Conservation (phyloP, 768 basidiomycete genomes). For the Xerocomus brunneocitrinus region DNA sequence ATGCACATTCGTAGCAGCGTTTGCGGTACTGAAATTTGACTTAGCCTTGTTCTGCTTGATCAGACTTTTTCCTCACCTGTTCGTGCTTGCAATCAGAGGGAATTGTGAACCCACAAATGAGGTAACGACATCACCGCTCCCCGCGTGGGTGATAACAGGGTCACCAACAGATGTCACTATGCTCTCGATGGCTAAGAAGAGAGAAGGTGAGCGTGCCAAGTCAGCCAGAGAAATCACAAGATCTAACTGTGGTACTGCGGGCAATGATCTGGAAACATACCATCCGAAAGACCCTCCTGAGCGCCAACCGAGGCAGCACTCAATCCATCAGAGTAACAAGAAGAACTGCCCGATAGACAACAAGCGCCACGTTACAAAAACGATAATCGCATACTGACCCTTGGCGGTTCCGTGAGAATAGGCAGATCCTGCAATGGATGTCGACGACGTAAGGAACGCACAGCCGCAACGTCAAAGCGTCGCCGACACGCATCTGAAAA, state of each 20-base stretch:
- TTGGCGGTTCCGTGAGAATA: constrained; percentile 21
- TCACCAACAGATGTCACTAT: constrained; percentile 60
- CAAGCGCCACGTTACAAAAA: neutral
- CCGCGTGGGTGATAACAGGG: constrained; percentile 54
- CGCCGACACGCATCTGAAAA: too few species aligned
- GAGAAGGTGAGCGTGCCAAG: neutral
- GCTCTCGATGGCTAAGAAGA: constrained; percentile 32
- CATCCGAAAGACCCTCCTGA: constrained; percentile 14
- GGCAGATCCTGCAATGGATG: constrained; percentile 35
- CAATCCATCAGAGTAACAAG: constrained; percentile 7
- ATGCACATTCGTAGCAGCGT: constrained; percentile 14
- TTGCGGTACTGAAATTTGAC: constrained; percentile 8
- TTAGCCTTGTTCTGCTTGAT: neutral
- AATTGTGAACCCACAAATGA: constrained; percentile 50
- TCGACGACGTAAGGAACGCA: constrained; percentile 27
- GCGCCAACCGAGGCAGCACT: constrained; percentile 1
- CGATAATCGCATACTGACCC: neutral
- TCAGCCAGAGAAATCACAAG: neutral
- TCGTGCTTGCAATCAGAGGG: constrained; percentile 37
- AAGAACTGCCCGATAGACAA: constrained; percentile 7
- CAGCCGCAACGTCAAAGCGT: too few species aligned
- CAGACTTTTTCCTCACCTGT: constrained; percentile 7
- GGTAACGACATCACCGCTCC: constrained; percentile 40
- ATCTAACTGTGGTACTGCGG: neutral
- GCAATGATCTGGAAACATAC: neutral